phyloP scores from a whole-genome alignment of 257 asterid species.

The Oldenlandia corymbosa region DNA sequence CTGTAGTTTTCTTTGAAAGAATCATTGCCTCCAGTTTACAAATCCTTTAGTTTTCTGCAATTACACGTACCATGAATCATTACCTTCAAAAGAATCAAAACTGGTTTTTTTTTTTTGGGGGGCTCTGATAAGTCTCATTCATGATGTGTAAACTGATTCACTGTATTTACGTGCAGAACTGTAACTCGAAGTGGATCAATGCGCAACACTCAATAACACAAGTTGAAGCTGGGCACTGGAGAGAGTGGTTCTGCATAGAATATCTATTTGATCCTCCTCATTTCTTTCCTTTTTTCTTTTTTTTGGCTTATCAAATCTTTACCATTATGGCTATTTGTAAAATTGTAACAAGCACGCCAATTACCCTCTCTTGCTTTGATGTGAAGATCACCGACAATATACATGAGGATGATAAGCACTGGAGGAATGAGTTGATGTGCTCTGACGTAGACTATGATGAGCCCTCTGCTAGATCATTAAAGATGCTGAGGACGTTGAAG shows the following conservation, averaged over 20 bases:
- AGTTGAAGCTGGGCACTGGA: constrained; percentile 21
- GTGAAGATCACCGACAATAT: constrained; percentile 18
- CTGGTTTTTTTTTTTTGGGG: neutral
- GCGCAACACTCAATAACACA: constrained; percentile 69
- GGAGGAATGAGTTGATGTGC: constrained; percentile 41
- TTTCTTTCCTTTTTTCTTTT: constrained; percentile 4
- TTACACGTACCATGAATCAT: no score
- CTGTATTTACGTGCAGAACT: constrained; percentile 45
- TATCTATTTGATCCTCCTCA: constrained; percentile 25
- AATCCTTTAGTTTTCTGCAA: no score
- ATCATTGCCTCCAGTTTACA: no score
- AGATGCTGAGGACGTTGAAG: constrained; percentile 45
- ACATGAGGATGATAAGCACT: constrained; percentile 21
- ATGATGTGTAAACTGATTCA: constrained; percentile 9
- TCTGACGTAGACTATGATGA: constrained; percentile 70
- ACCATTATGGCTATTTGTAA: constrained; percentile 47
- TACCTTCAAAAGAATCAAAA: no score
- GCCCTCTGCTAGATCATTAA: constrained; percentile 37
- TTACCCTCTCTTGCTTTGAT: constrained; percentile 37
- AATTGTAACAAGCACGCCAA: constrained; percentile 64
- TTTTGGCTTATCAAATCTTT: constrained; percentile 27
- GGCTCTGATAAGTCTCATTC: neutral
- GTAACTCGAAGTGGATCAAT: constrained; percentile 61
- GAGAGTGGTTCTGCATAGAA: constrained; percentile 29
- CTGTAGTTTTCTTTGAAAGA: no score